A percentile compares a stretch with the other conserved stretches of the same genome.
phyloP scores from a whole-genome alignment of 805 yeast genomes.

The Yamadazyma laniorum region DNA sequence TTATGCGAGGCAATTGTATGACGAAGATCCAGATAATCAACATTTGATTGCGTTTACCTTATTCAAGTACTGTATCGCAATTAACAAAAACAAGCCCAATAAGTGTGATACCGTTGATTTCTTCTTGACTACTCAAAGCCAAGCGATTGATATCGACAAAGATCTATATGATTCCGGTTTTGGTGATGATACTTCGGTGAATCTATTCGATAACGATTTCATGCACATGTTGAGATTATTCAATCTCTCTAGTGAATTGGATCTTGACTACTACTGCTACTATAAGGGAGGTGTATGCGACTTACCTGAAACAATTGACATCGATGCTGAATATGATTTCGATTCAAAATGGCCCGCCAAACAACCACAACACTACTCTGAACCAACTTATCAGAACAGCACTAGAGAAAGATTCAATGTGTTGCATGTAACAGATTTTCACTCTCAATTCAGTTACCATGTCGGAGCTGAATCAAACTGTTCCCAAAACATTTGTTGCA shows the following conservation, averaged over 20 bases:
- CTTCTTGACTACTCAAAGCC: conserved; percentile 34
- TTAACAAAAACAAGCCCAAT: conserved; percentile 27
- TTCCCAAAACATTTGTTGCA: conserved; percentile 58
- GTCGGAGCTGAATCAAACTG: conserved; percentile 61
- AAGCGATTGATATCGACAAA: conserved; percentile 13
- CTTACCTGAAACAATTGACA: conserved; percentile 51
- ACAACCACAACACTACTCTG: conserved; percentile 18
- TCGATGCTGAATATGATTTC: conserved; percentile 32
- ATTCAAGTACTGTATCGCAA: conserved; percentile 32
- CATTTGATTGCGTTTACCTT: conserved; percentile 36
- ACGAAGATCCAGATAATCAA: conserved; percentile 28
- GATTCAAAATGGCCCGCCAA: conserved; percentile 39
- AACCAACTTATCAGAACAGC: conserved; percentile 25
- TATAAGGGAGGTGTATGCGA: conserved; percentile 44
- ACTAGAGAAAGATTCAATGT: conserved; percentile 50
- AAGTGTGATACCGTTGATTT: conserved; percentile 38
- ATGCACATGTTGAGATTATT: conserved; percentile 34
- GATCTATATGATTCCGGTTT: conserved; percentile 23
- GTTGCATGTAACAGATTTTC: conserved; percentile 66
- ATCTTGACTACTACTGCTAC: conserved; percentile 55
- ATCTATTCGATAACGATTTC: conserved; percentile 40
- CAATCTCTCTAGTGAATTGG: conserved; percentile 36
- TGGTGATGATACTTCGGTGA: conserved; percentile 25
- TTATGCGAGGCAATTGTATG: conserved; percentile 26
- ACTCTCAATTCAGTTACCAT: conserved; percentile 53